Evolutionary conservation across 352 stramenopile genomes (phyloP).

Genomic region (Phytophthora rubi): DNA sequence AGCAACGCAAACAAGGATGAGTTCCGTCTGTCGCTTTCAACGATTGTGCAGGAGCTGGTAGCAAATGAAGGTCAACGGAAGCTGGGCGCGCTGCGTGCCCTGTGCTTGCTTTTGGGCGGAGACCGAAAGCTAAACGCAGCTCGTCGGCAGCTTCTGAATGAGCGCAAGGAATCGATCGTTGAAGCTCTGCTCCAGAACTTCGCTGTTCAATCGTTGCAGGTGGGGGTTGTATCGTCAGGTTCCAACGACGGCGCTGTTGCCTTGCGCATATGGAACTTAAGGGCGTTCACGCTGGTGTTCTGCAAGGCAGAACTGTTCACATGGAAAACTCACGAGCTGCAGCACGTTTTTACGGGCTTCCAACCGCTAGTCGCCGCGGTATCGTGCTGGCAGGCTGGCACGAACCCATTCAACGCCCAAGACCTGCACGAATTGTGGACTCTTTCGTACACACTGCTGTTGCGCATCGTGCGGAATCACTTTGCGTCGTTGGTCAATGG

Average conservation of each 20-base stretch:
- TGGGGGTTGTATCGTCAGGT: not conserved
- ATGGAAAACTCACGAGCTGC: constrained; percentile 77
- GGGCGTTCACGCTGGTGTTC: constrained; percentile 71
- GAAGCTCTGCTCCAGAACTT: constrained; percentile 58
- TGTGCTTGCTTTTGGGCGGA: constrained; percentile 61
- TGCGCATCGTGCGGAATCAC: constrained; percentile 82
- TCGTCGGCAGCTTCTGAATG: constrained; percentile 55
- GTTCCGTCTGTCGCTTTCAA: constrained; percentile 67
- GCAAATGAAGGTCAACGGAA: constrained; percentile 46
- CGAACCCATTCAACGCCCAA: constrained; percentile 20
- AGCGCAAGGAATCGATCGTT: constrained; percentile 60
- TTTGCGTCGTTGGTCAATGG: constrained; percentile 72
- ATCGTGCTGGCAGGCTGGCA: constrained; percentile 33
- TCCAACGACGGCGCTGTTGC: not conserved
- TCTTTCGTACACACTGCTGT: constrained; percentile 76
- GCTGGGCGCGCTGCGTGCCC: constrained; percentile 55
- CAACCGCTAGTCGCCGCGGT: constrained; percentile 54
- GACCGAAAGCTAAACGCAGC: constrained; percentile 66
- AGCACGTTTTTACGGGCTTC: constrained; percentile 73
- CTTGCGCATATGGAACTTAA: constrained; percentile 59
- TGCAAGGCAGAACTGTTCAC: constrained; percentile 83
- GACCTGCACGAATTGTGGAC: constrained; percentile 81
- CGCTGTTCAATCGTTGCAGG: constrained; percentile 35
- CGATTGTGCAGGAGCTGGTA: constrained; percentile 60
- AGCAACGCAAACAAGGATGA: constrained; percentile 74